Evolutionary conservation across 164 flowering plant genomes (phyloP).

Genomic region (grape (Vitis vinifera)): DNA sequence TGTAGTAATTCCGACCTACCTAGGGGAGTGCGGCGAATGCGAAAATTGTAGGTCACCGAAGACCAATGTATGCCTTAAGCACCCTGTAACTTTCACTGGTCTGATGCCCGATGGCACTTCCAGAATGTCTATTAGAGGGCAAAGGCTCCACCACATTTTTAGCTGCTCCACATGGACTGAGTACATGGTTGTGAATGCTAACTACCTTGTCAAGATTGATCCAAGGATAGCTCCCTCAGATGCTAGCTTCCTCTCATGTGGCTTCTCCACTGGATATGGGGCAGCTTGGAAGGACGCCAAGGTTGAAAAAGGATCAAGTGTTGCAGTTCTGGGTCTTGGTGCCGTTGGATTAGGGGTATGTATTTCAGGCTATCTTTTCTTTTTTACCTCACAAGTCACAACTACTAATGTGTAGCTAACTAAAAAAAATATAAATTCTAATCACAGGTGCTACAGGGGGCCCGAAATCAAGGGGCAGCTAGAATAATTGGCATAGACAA

Average conservation of each 20-base stretch:
- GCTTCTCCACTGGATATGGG: constrained; percentile 32
- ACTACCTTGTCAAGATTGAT: constrained; percentile 18
- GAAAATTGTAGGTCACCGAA: constrained; percentile 15
- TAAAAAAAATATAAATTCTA: too few species aligned
- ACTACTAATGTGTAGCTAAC: too few species aligned
- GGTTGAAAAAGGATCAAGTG: constrained; percentile 39
- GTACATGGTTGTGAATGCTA: constrained; percentile 24
- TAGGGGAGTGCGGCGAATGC: constrained; percentile 30
- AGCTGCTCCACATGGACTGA: constrained; percentile 50
- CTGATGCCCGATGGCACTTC: constrained; percentile 44
- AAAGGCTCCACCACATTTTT: constrained; percentile 33
- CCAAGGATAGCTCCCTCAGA: constrained; percentile 4
- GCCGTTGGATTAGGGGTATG: constrained; percentile 55
- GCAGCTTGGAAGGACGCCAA: constrained; percentile 40
- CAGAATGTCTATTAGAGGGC: constrained; percentile 35
- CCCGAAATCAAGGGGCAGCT: constrained; percentile 37
- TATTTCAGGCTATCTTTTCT: too few species aligned
- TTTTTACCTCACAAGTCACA: too few species aligned
- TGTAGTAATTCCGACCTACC: constrained; percentile 36
- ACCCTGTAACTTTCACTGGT: constrained; percentile 20
- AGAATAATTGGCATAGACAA: constrained; percentile 50
- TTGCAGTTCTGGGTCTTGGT: constrained; percentile 56
- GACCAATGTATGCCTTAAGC: constrained; percentile 28
- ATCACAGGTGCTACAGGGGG: constrained; percentile 37
- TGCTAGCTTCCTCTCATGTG: constrained; percentile 20